Conservation (phyloP, 2,329 filamentous ascomycete genomes). For the Teratosphaeriaceae sp. region DNA sequence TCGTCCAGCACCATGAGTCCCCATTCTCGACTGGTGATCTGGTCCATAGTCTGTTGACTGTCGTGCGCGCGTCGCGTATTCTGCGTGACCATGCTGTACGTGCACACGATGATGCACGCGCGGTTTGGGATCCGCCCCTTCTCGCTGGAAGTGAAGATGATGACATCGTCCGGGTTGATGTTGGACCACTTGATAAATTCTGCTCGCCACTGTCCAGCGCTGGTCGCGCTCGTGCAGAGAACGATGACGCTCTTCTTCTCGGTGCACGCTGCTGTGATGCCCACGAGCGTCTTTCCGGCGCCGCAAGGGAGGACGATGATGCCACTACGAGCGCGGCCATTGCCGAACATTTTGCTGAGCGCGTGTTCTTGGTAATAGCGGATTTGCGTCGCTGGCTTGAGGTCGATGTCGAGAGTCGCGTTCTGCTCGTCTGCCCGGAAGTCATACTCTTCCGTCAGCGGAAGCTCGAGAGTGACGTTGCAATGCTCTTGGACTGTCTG, state of each 20-base stretch:
- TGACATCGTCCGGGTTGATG: constrained; percentile 86
- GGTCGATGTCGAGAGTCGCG: constrained; percentile 85
- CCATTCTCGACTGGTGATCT: constrained; percentile 85
- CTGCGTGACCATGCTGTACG: constrained; percentile 98
- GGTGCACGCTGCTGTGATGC: constrained; percentile 96
- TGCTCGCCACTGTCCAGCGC: constrained; percentile 90
- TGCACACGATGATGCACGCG: constrained; percentile 94
- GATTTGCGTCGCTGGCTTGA: constrained; percentile 83
- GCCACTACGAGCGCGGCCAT: constrained; percentile 91
- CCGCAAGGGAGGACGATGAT: constrained; percentile 97
- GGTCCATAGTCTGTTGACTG: constrained; percentile 96
- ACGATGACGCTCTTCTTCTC: constrained; percentile 96
- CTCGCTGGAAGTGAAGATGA: constrained; percentile 88
- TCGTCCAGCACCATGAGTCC: constrained; percentile 95
- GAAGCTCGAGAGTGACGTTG: constrained; percentile 69
- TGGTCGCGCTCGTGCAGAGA: constrained; percentile 96
- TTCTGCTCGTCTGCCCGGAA: constrained; percentile 89
- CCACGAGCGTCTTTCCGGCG: constrained; percentile 93
- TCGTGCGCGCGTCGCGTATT: constrained; percentile 83
- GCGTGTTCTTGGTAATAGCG: constrained; percentile 95
- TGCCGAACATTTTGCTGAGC: constrained; percentile 98
- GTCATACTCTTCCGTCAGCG: constrained; percentile 93
- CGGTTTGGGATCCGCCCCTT: constrained; percentile 81
- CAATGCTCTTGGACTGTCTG: constrained; percentile 87
- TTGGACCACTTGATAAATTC: constrained; percentile 99